Evolutionary conservation across 108 stramenopile species (phyloP), one percentile per base, ranked within the genome.

Genomic region (Discostella pseudostelligera): DNA sequence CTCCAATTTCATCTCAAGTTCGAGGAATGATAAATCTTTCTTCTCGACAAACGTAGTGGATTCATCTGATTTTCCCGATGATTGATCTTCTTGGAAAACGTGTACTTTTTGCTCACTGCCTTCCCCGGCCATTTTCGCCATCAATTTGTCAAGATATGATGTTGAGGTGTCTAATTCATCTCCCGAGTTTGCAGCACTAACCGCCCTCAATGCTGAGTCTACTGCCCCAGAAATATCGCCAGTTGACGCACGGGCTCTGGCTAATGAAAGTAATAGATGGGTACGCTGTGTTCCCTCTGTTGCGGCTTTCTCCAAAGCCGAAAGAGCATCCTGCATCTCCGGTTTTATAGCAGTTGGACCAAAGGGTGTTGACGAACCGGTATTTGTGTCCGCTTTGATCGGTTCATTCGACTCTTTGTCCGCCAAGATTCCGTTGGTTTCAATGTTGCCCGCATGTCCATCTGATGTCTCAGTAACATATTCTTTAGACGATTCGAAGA

Each of bases 161-260:
- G 76, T 54, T 16, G 62, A 53, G n/a, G 42, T 47, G 0, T 77
- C 76, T 0, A 43, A 53, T 40, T 77, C 76, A 45, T 77, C 76
- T 13, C 10, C 58, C 9, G 68, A 45, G 11, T 35, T 47, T 21
- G 76, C 56, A 26, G 46, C 14, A 42, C 56, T 22, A 1, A 77
- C 43, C n/a, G 76, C 76, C 36, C 37, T 63, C 53, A 77, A 19
- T 1, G 64, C 55, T 10, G 76, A 67, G 60, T 77, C 63, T 13
- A 77, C 68, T n/a, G 76, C 67, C 63, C 76, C 76, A 36, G 62
- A 36, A n/a, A 61, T 13, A 60, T 77, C 76, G 24, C 76, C 76
- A 0, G 57, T 56, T 21, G 76, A 77, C 10, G 68, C 40, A 39
- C 76, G 68, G 26, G 68, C 68, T 39, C 65, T 77, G 8, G 76